phyloP scores from a whole-genome alignment of 2,329 filamentous ascomycete genomes.

The Epichloe gansuensis region DNA sequence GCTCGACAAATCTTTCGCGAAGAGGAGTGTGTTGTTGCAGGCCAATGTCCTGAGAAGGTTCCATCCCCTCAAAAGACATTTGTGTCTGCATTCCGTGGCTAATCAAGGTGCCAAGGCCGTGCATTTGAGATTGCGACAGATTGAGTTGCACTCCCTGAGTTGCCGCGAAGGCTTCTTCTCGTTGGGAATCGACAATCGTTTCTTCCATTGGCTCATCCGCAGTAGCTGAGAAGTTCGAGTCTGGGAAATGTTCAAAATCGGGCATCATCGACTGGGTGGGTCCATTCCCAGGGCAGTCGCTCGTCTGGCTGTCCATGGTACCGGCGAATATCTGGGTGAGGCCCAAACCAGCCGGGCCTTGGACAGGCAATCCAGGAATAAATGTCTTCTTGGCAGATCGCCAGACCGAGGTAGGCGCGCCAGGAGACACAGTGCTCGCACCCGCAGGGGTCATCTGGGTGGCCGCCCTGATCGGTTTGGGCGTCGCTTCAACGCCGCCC shows the following conservation, averaged over 20 bases:
- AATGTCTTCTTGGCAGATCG: conserved; percentile 56
- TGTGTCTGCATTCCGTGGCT: conserved; percentile 41
- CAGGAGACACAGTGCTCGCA: conserved; percentile 34
- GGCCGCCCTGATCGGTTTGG: conserved; percentile 28
- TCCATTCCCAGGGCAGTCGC: conserved; percentile 11
- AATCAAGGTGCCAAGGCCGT: conserved; percentile 44
- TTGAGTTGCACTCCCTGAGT: conserved; percentile 40
- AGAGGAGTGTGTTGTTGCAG: conserved; percentile 63
- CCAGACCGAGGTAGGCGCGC: conserved; percentile 50
- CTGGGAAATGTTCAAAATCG: conserved; percentile 41
- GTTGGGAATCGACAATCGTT: conserved; percentile 34
- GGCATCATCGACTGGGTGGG: conserved; percentile 40
- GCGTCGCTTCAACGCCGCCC: conserved; percentile 32
- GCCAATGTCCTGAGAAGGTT: conserved; percentile 70
- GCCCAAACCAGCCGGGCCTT: conserved; percentile 51
- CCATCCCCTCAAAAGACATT: conserved; percentile 49
- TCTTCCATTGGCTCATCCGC: conserved; percentile 42
- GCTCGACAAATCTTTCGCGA: conserved; percentile 50
- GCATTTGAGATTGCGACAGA: conserved; percentile 47
- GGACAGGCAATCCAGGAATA: conserved; percentile 53
- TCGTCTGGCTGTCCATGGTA: conserved; percentile 56
- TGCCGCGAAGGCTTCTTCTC: conserved; percentile 19
- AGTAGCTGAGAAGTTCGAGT: conserved; percentile 49
- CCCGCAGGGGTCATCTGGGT: conserved; percentile 29
- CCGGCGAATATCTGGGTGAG: conserved; percentile 85